Base-by-base conservation (phyloP, 495 filamentous ascomycete genomes). In the Tricharina praecox region DNA sequence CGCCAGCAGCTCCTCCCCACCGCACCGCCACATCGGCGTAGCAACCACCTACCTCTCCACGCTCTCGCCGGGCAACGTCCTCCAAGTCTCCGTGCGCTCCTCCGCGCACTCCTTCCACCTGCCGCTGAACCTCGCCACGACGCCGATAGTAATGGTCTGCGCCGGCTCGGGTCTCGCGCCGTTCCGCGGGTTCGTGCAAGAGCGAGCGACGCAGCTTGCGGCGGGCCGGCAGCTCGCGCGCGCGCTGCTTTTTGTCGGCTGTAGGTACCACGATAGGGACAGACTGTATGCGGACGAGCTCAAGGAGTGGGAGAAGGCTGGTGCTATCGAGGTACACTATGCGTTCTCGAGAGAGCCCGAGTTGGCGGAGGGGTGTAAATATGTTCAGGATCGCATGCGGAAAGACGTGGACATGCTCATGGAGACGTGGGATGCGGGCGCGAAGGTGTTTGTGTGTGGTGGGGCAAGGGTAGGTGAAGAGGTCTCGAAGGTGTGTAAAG, bases 121-220 rank as follows among this genome's bases (percentile, higher is more conserved):
- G 0, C 81, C 81, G 0, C 48, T 59, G 3, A 73, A 77, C 53
- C 60, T 72, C 2, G 69, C 70, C 37, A 77, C 72, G 0, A 77
- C 72, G 0, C 82, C 82, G 0, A 64, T 85, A 51, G 74, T 83
- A 49, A 76, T 78, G 70, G 65, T 80, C 28, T 73, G 62, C 36
- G 71, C 71, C 0, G 73, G 73, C 0, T 77, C 39, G 54, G 73
- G 79, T 0, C 58, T 84, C 8, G 78, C 78, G 0, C 79, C 79
- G 0, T 82, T 84, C 69, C 69, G 77, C 0, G 78, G 76, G 4
- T 83, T 84, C 56, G 50, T 81, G 9, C 73, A 82, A 60, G 78
- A 85, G 49, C 75, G 79, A 8, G 74, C 72, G 0, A 67, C 67
- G 26, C 69, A 69, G 54, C 65, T 76, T 19, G 66, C 63, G 13